phyloP scores from a whole-genome alignment of 345 rosid species.

The Moringa oleifera region DNA sequence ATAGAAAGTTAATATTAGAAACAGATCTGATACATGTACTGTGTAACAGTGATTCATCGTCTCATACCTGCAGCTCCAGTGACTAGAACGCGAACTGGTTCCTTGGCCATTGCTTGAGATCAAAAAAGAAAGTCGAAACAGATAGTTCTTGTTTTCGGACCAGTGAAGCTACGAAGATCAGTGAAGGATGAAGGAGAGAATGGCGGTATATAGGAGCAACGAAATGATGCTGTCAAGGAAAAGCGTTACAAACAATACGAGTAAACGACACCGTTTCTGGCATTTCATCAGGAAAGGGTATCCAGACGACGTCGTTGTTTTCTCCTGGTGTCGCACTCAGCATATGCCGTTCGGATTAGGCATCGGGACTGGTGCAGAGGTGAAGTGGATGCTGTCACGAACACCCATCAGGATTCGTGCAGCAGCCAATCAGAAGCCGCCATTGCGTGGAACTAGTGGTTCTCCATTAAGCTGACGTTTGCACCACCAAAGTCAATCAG shows the following conservation, averaged over 20 bases:
- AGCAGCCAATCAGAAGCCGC: too few species aligned
- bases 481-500: too few species aligned
- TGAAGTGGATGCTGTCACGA: too few species aligned
- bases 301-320: neutral
- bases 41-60: neutral
- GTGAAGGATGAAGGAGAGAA: neutral
- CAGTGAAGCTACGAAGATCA: neutral
- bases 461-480: too few species aligned
- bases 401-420: too few species aligned
- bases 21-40: neutral
- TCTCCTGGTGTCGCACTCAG: too few species aligned
- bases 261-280: too few species aligned
- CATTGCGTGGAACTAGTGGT: neutral
- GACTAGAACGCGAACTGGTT: conserved; percentile 94
- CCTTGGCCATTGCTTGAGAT: conserved; percentile 69
- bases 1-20: neutral
- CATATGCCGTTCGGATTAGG: neutral
- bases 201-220: neutral
- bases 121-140: conserved; percentile 2
- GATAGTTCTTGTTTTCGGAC: neutral
- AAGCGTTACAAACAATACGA: too few species aligned
- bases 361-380: neutral
- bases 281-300: neutral
- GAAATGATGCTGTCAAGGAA: neutral
- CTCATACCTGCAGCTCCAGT: conserved; percentile 95